phyloP scores from a whole-genome alignment of 1,284 basidiomycete species.

The Ustilago vetiveriae region DNA sequence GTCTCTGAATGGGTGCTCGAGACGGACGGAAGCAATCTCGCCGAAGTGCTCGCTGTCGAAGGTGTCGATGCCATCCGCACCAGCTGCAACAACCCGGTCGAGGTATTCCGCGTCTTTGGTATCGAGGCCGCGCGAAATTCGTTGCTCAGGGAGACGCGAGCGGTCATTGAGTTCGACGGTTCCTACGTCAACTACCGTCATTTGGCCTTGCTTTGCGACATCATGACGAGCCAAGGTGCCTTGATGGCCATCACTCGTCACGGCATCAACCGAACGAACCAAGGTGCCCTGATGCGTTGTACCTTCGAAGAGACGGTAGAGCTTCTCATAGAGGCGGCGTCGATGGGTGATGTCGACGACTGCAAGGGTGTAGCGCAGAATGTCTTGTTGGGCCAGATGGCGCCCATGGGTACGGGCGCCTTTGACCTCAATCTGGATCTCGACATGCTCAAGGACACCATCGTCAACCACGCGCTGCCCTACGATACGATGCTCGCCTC shows the following conservation, averaged over 20 bases:
- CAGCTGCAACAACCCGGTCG: conserved; percentile 96
- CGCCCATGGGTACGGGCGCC: conserved; percentile 75
- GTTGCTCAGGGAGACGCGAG: conserved; percentile 83
- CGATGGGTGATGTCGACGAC: conserved; percentile 96
- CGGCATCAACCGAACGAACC: conserved; percentile 90
- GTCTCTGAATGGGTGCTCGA: conserved; percentile 89
- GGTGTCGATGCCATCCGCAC: conserved; percentile 92
- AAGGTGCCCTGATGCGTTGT: conserved; percentile 87
- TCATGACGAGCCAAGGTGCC: conserved; percentile 96
- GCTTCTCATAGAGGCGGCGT: conserved; percentile 97
- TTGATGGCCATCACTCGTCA: conserved; percentile 99
- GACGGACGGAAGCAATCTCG: conserved; percentile 79
- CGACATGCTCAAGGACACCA: conserved; percentile 98
- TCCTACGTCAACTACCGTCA: conserved; percentile 99
- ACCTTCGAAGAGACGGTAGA: conserved; percentile 99
- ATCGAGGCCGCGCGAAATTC: conserved; percentile 96
- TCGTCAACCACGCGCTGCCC: conserved; percentile 93
- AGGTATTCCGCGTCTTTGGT: conserved; percentile 94
- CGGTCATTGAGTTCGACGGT: conserved; percentile 97
- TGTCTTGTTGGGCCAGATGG: conserved; percentile 98
- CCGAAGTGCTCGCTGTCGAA: conserved; percentile 82
- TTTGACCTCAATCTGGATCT: conserved; percentile 97
- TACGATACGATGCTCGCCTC: conserved; percentile 70
- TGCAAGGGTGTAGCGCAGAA: conserved; percentile 98
- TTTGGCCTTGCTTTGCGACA: conserved; percentile 90